Base-by-base conservation (phyloP, 2,329 filamentous ascomycete species). In the Monilinia vaccinii-corymbosi region DNA sequence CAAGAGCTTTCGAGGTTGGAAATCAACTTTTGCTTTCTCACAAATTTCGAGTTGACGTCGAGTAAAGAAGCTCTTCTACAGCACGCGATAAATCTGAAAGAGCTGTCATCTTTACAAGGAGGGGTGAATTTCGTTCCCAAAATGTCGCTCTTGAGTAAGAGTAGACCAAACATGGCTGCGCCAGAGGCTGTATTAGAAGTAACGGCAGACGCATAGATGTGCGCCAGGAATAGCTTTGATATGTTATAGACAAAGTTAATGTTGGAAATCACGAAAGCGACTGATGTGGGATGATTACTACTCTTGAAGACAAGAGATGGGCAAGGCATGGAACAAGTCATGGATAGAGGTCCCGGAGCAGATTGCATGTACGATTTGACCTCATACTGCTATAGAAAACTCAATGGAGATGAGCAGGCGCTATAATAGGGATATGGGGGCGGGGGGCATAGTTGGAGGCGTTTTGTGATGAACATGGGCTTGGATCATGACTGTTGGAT, bases 11-110 rank as follows among this genome's bases (percentile, higher is more conserved):
- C 88, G 45, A 81, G 88, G 62, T 76, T 97, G 46, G 94, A 97
- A 77, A 89, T 97, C 63, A 91, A 88, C 68, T 93, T 93, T 71
- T 92, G 89, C 74, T 93, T 91, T 71, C 75, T 96, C 61, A 85
- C 87, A n/a, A 86, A 91, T 56, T 96, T 96, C 70, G 88, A 93
- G 68, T 78, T 96, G 62, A 80, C 81, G 44, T 85, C 90, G 4
- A 80, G 80, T 65, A 77, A 79, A 61, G 77, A 81, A 51, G 78
- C 78, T 67, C 75, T 89, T 58, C 71, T 77, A 61, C 68, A 74
- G 31, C 80, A 83, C 67, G 78, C 75, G n/a, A 73, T 73, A 49
- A 70, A 70, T 58, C 66, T 80, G 49, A 73, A 69, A 60, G 71
- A 71, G 56, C 71, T 72, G 18, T 64, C 64, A 28, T 70, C 71